Percentiles rank a stretch among this genome's conserved stretches.
Evolutionary conservation across 345 rosid genomes (phyloP).

Genomic region (Acer campestre): DNA sequence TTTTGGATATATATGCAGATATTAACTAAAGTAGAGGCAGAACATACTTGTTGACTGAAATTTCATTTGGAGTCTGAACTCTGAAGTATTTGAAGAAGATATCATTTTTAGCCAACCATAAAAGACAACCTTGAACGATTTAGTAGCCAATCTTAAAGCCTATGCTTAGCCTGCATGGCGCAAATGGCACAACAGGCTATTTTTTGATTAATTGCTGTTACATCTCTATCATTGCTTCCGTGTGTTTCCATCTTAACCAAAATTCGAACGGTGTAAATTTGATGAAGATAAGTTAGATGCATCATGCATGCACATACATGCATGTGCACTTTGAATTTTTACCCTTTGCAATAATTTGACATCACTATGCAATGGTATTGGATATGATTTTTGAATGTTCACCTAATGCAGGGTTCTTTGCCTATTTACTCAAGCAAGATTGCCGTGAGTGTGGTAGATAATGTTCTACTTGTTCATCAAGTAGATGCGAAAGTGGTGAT

Average conservation of each 20-base stretch:
- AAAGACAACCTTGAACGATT: too few relatives aligned
- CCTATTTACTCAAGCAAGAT: conserved; percentile 91
- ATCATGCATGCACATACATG: not conserved
- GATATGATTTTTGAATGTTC: conserved; percentile 1
- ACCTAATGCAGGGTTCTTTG: conserved; percentile 77
- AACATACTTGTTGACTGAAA: too few relatives aligned
- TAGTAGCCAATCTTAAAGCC: not conserved
- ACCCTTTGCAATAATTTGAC: conserved; percentile 1
- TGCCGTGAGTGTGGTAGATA: conserved; percentile 86
- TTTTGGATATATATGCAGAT: too few relatives aligned
- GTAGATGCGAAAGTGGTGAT: conserved; percentile 93
- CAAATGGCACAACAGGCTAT: too few relatives aligned
- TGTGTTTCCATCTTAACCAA: not conserved
- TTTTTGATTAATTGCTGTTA: too few relatives aligned
- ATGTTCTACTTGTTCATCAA: conserved; percentile 95
- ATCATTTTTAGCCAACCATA: too few relatives aligned
- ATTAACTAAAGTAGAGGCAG: too few relatives aligned
- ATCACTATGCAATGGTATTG: not conserved
- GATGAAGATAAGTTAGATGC: not conserved
- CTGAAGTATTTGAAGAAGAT: too few relatives aligned
- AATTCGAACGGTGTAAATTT: conserved; percentile 7
- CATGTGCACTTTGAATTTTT: not conserved
- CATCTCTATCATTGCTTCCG: not conserved
- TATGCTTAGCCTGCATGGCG: not conserved
- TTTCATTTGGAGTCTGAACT: too few relatives aligned